phyloP scores from a whole-genome alignment of 2,329 filamentous ascomycete genomes.

The Fusarium clavum region DNA sequence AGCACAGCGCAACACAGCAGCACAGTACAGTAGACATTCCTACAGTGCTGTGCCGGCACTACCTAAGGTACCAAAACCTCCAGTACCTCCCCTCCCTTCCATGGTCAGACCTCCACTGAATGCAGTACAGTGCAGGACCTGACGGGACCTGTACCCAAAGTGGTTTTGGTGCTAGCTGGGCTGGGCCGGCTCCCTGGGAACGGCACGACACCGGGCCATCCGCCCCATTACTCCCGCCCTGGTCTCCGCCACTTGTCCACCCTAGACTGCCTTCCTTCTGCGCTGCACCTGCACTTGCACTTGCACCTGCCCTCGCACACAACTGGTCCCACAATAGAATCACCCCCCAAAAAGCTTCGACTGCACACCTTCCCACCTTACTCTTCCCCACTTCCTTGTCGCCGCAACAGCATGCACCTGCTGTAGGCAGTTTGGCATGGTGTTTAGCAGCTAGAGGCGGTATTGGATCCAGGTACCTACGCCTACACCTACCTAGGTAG shows the following conservation, averaged over 20 bases:
- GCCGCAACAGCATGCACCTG: constrained; percentile 22
- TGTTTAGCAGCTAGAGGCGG: constrained; percentile 1
- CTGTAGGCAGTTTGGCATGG: constrained; percentile 9
- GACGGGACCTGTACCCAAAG: constrained; percentile 20
- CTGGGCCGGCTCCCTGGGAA: constrained; percentile 51
- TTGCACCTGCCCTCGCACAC: constrained; percentile 18
- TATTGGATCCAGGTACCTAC: constrained; percentile 1
- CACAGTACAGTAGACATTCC: neutral
- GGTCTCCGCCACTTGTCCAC: constrained; percentile 47
- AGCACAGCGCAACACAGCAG: neutral
- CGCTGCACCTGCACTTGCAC: constrained; percentile 20
- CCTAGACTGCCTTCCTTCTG: constrained; percentile 42
- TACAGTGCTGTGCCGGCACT: no score
- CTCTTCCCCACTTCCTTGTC: constrained; percentile 29
- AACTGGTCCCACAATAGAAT: neutral
- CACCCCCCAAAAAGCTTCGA: constrained; percentile 14
- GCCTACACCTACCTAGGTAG: constrained; percentile 1
- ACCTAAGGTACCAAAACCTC: neutral
- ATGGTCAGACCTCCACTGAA: neutral
- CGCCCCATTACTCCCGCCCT: constrained; percentile 53
- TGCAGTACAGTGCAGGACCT: constrained; percentile 19
- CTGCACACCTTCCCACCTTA: neutral
- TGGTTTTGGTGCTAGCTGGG: constrained; percentile 41
- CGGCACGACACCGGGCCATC: constrained; percentile 55
- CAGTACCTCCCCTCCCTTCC: neutral